phyloP scores from a whole-genome alignment of 352 stramenopile genomes.

The Peronosclerospora sorghi region DNA sequence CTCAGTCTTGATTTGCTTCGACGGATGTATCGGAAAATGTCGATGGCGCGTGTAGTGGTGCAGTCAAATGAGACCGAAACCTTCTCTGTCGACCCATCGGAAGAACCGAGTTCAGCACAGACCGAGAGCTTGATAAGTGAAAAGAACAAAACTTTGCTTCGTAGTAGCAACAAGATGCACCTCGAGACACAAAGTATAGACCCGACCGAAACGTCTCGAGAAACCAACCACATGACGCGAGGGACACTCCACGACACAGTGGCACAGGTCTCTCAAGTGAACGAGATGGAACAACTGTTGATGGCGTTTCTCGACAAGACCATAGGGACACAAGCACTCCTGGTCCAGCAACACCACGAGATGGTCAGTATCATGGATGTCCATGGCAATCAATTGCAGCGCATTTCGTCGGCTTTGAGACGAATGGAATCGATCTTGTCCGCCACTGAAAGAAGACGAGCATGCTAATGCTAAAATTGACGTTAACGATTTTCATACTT shows the following conservation, averaged over 20 bases:
- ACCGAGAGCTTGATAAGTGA: slow-evolving; percentile 12
- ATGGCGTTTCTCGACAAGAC: slow-evolving; percentile 68
- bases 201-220: no score
- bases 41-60: slow-evolving; percentile 15
- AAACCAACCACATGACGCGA: no score
- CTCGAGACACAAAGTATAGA: no score
- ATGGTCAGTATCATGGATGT: slow-evolving; percentile 60
- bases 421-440: slow-evolving; percentile 52
- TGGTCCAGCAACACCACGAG: slow-evolving; percentile 61
- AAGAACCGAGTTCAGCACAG: not conserved
- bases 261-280: slow-evolving; percentile 29
- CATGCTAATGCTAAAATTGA: no score
- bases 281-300: slow-evolving; percentile 62
- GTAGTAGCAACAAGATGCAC: no score
- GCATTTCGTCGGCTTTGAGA: slow-evolving; percentile 58
- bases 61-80: slow-evolving; percentile 2
- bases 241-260: slow-evolving; percentile 12
- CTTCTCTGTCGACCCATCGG: slow-evolving; percentile 2
- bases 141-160: not conserved
- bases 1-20: slow-evolving; percentile 42
- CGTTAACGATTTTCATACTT: no score
- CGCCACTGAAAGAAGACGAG: slow-evolving; percentile 12
- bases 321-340: slow-evolving; percentile 65
- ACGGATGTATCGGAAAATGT: slow-evolving; percentile 26
- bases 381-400: slow-evolving; percentile 48